Evolutionary conservation across 1,284 basidiomycete species (phyloP), one percentile per base, ranked within the genome.

Genomic region (Malassezia nana): DNA sequence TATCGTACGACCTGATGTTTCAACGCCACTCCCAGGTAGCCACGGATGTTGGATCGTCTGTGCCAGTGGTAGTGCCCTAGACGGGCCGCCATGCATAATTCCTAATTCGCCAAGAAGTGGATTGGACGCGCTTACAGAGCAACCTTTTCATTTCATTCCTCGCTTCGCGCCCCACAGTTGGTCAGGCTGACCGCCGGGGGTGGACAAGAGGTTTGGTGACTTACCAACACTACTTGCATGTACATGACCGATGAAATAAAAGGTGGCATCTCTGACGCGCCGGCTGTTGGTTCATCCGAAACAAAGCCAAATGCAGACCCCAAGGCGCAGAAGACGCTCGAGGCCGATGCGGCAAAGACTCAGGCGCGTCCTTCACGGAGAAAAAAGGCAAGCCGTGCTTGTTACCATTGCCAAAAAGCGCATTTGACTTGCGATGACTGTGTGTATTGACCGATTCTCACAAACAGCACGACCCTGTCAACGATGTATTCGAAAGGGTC

Each of bases 371-470:
- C 48, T 6, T 8, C 35, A 3, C 35, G 44, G 10, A 32, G 67
- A 29, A 89, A 89, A 79, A 89, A 91, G 76, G 89, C 88, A 0
- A 87, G 83, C 66, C 81, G 89, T 40, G 92, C 92, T 30, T 98
- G 92, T 73, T 83, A 86, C 57, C 86, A 89, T 60, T 98, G 92
- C 76, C 92, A 96, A 76, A 81, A 79, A 67, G 89, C 89, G 1
- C 92, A 98, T 76, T 79, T 98, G 65, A 98, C 92, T 7, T 98
- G 92, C 75, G 90, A 98, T 75, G 92, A 96, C 71, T 83, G 91
- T 94, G 60, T 72, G 78, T 66, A 4, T 26, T 2, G 20, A 7
- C 26, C 12, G 13, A 15, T 3, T 24, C 42, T 52, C 8, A 52
- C 45, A 24, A 26, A n/a, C 31, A 46, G 55, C 63, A n/a, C 85